Evolutionary conservation across 2,329 filamentous ascomycete genomes (phyloP).

Genomic region (Ophiostoma quercus): DNA sequence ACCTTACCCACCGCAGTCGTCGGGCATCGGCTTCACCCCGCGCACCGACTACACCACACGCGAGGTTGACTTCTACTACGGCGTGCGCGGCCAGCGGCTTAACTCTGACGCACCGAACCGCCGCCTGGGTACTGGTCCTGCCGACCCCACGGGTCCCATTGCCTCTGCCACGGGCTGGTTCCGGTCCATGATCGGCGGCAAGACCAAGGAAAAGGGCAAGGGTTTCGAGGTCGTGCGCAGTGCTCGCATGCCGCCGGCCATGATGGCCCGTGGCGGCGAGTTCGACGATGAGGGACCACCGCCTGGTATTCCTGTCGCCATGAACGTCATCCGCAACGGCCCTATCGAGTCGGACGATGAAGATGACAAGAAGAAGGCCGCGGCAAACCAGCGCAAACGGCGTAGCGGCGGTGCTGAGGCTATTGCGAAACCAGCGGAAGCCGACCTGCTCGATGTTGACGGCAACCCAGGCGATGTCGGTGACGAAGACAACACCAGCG

Average conservation of each 20-base stretch:
- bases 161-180: constrained; percentile 89
- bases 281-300: constrained; percentile 62
- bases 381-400: constrained; percentile 25
- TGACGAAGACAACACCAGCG: constrained; percentile 40
- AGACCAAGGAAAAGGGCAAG: constrained; percentile 90
- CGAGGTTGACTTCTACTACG: constrained; percentile 96
- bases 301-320: constrained; percentile 60
- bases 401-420: background rate
- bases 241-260: constrained; percentile 74
- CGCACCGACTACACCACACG: constrained; percentile 84
- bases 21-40: constrained; percentile 46
- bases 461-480: constrained; percentile 37
- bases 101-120: constrained; percentile 75
- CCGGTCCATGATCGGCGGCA: constrained; percentile 69
- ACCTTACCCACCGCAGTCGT: constrained; percentile 33
- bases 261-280: constrained; percentile 52
- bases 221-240: constrained; percentile 96
- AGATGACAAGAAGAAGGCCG: constrained; percentile 44
- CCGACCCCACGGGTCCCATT: constrained; percentile 87
- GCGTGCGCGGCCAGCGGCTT: constrained; percentile 79
- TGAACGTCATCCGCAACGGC: constrained; percentile 53
- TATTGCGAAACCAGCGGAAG: constrained; percentile 31
- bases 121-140: constrained; percentile 86
- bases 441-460: constrained; percentile 42
- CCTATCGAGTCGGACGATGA: constrained; percentile 60